Base-by-base conservation (phyloP, 495 filamentous ascomycete genomes). In the Lepraria neglecta region DNA sequence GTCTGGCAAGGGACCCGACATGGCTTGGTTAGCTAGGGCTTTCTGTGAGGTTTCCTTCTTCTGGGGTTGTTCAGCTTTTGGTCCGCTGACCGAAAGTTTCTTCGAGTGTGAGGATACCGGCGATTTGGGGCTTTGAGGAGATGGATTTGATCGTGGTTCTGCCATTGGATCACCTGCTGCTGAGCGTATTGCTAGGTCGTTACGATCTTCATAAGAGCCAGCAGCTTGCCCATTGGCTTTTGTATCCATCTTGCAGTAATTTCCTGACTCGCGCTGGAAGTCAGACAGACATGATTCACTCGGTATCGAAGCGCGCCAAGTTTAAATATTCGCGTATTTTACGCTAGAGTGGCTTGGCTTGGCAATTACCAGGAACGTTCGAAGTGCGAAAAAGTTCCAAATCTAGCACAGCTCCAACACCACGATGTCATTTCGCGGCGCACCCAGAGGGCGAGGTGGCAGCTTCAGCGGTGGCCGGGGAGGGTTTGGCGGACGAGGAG, bases 1-100 rank as follows among this genome's bases (percentile, higher is more conserved):
- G n/a, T 84, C 80, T 24, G 92, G 87, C 33, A 85, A 78, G n/a
- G 83, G 82, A 89, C 48, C 28, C 6, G 15, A 31, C 15, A 5
- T 52, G 15, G 28, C 31, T 31, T 33, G 15, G 15, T 52, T 33
- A 31, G 28, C 48, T 31, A 11, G 3, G 15, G n/a, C 24, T 10
- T 28, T 19, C 48, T 52, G 31, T 10, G 48, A 27, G 27, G 28
- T 7, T 33, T 28, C 48, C 31, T 31, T 38, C 7, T n/a, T n/a
- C 43, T 35, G 45, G 43, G 15, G 12, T 24, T 55, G 63, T 43
- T 40, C 50, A 38, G 54, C 21, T 35, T 64, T 40, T 42, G 31
- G 27, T 33, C 21, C 46, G 27, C 55, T 30, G 1, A 54, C 35
- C 14, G 52, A 62, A 44, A 42, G 24, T 43, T 53, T 24, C 56